A percentile compares a stretch with the other conserved stretches of the same genome.
Conservation (phyloP, 2,329 filamentous ascomycete genomes). For the Colletotrichum truncatum region DNA sequence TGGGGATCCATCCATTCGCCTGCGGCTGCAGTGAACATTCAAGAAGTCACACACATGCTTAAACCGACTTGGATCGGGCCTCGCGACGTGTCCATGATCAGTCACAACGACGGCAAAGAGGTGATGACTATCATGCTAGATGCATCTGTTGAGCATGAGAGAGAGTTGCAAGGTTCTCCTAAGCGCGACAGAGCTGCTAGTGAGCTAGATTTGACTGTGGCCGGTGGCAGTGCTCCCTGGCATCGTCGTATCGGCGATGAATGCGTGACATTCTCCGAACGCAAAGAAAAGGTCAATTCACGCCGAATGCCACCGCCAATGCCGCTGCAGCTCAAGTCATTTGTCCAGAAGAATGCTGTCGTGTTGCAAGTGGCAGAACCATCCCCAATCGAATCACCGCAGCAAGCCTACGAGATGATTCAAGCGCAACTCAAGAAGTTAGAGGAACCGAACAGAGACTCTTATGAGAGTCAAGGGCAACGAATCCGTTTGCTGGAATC, state of each 20-base stretch:
- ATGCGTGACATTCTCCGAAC: conserved; percentile 66
- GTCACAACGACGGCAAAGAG: conserved; percentile 41
- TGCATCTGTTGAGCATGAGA: conserved; percentile 35
- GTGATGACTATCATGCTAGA: conserved; percentile 58
- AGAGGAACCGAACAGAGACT: conserved; percentile 49
- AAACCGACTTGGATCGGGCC: conserved; percentile 51
- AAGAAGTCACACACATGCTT: conserved; percentile 49
- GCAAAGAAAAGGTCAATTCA: conserved; percentile 52
- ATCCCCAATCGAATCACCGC: conserved; percentile 62
- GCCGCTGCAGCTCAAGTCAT: conserved; percentile 59
- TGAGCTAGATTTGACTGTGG: conserved; percentile 30
- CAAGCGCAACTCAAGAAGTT: conserved; percentile 61
- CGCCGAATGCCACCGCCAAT: conserved; percentile 66
- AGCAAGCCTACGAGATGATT: conserved; percentile 57
- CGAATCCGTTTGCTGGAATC: conserved; percentile 63
- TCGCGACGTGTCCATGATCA: conserved; percentile 28
- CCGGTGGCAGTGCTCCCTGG: conserved; percentile 45
- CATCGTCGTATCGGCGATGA: conserved; percentile 68
- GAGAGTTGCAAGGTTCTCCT: conserved; percentile 29
- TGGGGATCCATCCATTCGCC: conserved; percentile 63
- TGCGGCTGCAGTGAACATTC: conserved; percentile 53
- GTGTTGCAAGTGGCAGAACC: conserved; percentile 58
- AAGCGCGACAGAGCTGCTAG: conserved; percentile 36
- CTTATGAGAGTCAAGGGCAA: conserved; percentile 48
- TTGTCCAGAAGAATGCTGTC: conserved; percentile 49